These are phyloP conservation scores for Graphiopsis chlorocephala DNA, from an alignment of 2,329 filamentous ascomycete species.

Conservation along the genomic window DNA sequence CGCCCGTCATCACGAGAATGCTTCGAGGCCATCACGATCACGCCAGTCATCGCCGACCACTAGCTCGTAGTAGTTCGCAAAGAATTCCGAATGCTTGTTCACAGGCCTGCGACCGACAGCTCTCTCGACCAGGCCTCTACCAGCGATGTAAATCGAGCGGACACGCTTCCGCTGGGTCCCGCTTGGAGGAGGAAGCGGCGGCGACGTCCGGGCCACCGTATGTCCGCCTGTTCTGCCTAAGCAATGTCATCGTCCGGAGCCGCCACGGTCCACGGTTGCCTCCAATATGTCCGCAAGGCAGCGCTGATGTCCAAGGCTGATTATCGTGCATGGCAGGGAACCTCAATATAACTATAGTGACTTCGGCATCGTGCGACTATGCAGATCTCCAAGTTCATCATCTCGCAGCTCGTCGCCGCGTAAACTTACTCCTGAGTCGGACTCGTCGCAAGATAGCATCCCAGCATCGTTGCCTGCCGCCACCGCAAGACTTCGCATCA, in stretches of 20 bases:
- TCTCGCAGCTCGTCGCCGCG: neutral
- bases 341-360: neutral
- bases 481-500: conserved; percentile 3
- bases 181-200: neutral
- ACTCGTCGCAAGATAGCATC: neutral
- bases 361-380: neutral
- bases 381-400: neutral
- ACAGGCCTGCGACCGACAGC: neutral
- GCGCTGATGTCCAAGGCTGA: neutral
- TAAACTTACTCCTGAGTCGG: conserved; percentile 2
- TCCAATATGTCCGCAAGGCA: neutral
- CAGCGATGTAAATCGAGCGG: neutral
- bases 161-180: neutral
- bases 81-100: neutral
- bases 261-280: neutral
- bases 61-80: neutral
- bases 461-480: neutral
- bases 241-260: neutral
- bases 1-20: neutral
- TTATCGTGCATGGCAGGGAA: neutral
- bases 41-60: neutral
- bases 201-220: neutral
- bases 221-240: neutral
- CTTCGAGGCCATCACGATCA: neutral
- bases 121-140: neutral